phyloP scores from a whole-genome alignment of 2,329 filamentous ascomycete genomes.

The Microsporum audouinii region DNA sequence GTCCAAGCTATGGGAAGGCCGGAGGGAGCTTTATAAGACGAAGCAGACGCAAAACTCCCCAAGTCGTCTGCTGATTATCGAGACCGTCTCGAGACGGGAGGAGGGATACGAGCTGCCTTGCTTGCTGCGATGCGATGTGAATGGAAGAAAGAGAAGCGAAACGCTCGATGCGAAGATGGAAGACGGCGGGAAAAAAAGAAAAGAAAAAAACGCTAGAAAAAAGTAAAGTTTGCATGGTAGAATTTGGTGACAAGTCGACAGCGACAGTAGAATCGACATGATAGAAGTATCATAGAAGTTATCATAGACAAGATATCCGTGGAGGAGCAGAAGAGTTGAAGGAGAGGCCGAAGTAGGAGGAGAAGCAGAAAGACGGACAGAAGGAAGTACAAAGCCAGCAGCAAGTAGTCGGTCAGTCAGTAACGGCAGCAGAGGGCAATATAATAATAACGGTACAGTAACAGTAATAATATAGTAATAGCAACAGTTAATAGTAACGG shows the following conservation, averaged over 20 bases:
- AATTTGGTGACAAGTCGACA: neutral
- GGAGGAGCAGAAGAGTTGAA: neutral
- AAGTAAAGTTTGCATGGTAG: neutral
- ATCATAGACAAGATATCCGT: neutral
- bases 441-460: neutral
- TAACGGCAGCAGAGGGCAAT: neutral
- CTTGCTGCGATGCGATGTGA: neutral
- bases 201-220: neutral
- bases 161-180: neutral
- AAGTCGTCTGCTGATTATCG: constrained; percentile 38
- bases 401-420: neutral
- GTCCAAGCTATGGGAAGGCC: neutral
- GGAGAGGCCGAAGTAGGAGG: neutral
- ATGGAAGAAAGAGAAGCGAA: constrained; percentile 11
- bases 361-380: neutral
- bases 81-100: constrained; percentile 4
- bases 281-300: neutral
- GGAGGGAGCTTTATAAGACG: constrained; percentile 37
- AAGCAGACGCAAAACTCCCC: constrained; percentile 47
- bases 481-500: neutral
- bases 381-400: neutral
- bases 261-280: neutral
- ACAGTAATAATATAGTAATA: neutral
- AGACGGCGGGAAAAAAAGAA: neutral
- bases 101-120: neutral